These are phyloP conservation scores for Tricholoma flavovirens DNA, from an alignment of 768 basidiomycete genomes.

Conservation along the genomic window DNA sequence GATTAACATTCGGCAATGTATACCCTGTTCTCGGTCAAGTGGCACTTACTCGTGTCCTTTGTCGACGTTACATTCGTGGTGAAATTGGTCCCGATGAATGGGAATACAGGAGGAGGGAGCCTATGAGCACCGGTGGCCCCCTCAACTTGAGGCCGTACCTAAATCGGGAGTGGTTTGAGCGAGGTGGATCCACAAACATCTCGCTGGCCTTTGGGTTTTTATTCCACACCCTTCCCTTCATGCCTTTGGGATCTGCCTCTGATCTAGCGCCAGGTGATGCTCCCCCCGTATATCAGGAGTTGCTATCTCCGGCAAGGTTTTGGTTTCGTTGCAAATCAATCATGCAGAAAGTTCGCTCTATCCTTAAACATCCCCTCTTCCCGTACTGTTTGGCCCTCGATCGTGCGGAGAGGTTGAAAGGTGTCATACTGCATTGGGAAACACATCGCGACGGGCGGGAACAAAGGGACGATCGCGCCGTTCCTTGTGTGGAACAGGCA, in stretches of 20 bases:
- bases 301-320: conserved; percentile 45
- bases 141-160: conserved; percentile 47
- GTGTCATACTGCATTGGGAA: conserved; percentile 16
- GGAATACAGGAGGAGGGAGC: conserved; percentile 43
- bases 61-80: conserved; percentile 40
- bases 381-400: conserved; percentile 23
- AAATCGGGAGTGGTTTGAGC: conserved; percentile 38
- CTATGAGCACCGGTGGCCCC: conserved; percentile 44
- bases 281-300: conserved; percentile 33
- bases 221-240: conserved; percentile 38
- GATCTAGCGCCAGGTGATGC: conserved; percentile 27
- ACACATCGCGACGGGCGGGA: conserved; percentile 4
- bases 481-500: conserved; percentile 12
- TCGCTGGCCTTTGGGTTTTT: conserved; percentile 38
- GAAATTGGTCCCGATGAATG: conserved; percentile 47
- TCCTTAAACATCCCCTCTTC: conserved; percentile 41
- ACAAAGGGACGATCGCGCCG: neutral
- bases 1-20: conserved; percentile 47
- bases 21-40: conserved; percentile 47
- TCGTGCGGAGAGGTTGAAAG: conserved; percentile 24
- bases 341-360: conserved; percentile 27
- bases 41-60: conserved; percentile 45
- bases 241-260: conserved; percentile 32
- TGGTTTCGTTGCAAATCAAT: conserved; percentile 34
- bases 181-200: conserved; percentile 41